Conservation (phyloP, 2,329 filamentous ascomycete genomes). For the Pseudocercospora musae region DNA sequence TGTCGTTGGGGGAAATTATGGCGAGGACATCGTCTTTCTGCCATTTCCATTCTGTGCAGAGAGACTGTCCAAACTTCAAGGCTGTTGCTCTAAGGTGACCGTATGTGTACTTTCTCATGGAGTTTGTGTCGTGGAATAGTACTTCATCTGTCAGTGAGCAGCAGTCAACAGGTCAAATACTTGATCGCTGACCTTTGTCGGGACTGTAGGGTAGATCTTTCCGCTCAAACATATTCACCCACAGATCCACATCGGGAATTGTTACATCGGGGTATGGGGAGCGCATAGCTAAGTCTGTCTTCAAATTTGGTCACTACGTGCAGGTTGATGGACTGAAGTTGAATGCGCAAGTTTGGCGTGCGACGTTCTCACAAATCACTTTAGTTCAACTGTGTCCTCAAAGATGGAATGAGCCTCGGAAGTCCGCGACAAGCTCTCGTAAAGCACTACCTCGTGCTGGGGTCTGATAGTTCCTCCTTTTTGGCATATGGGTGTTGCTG, state of each 20-base stretch:
- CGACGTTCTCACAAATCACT: neutral
- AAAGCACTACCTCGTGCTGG: neutral
- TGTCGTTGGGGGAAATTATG: conserved; percentile 77
- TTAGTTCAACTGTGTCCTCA: neutral
- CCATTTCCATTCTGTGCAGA: conserved; percentile 72
- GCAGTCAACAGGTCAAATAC: neutral
- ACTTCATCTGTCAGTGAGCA: conserved; percentile 47
- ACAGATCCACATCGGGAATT: conserved; percentile 72
- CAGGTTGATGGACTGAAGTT: neutral
- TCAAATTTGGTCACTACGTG: neutral
- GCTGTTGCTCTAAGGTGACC: conserved; percentile 62
- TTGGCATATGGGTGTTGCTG: neutral
- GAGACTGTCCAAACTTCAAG: conserved; percentile 70
- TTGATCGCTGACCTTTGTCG: conserved; percentile 59
- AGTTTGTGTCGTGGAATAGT: conserved; percentile 72
- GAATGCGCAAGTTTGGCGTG: neutral
- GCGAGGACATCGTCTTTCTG: conserved; percentile 76
- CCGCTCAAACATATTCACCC: conserved; percentile 71
- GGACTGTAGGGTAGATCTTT: conserved; percentile 63
- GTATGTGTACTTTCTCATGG: conserved; percentile 66
- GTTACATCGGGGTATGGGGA: conserved; percentile 55
- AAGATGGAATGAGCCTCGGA: neutral
- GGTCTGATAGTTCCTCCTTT: neutral
- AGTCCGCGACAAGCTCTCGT: neutral
- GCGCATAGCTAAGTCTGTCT: neutral